These are phyloP conservation scores for Quercus lobata DNA, from an alignment of 331 rosid species.

Conservation along the genomic window DNA sequence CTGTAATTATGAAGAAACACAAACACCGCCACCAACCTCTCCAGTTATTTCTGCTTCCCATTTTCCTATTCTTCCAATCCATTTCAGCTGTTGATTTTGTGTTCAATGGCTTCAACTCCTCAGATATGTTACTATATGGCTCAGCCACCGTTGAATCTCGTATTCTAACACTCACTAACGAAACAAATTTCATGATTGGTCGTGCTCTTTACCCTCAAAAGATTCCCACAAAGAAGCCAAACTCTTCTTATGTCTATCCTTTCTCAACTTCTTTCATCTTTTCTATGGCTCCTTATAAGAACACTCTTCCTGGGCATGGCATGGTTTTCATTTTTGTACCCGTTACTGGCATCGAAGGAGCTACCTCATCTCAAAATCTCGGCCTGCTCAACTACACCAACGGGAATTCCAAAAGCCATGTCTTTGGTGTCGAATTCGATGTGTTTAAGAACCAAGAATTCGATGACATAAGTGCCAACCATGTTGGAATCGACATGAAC, in stretches of 20 bases:
- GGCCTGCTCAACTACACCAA: slow-evolving; percentile 70
- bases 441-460: slow-evolving; percentile 69
- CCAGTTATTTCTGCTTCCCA: background rate
- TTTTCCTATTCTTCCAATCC: slow-evolving; percentile 7
- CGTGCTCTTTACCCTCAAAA: slow-evolving; percentile 54
- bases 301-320: slow-evolving; percentile 72
- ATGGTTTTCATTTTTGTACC: slow-evolving; percentile 71
- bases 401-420: slow-evolving; percentile 42
- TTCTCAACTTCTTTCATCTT: slow-evolving; percentile 89
- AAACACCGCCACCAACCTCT: slow-evolving; percentile 3
- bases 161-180: slow-evolving; percentile 58
- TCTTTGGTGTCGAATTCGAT: slow-evolving; percentile 77
- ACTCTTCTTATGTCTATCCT: slow-evolving; percentile 45
- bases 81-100: slow-evolving; percentile 44
- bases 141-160: slow-evolving; percentile 56
- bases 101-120: slow-evolving; percentile 67
- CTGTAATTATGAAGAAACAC: slow-evolving; percentile 25
- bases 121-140: slow-evolving; percentile 47
- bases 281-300: slow-evolving; percentile 47
- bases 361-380: slow-evolving; percentile 53
- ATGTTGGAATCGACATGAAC: slow-evolving; percentile 74
- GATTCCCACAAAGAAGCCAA: slow-evolving; percentile 36
- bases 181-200: slow-evolving; percentile 51
- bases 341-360: slow-evolving; percentile 44
- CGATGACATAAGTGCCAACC: slow-evolving; percentile 54